These are phyloP conservation scores for Breynia disticha DNA, from an alignment of 441 rosid genomes.

Conservation along the genomic window DNA sequence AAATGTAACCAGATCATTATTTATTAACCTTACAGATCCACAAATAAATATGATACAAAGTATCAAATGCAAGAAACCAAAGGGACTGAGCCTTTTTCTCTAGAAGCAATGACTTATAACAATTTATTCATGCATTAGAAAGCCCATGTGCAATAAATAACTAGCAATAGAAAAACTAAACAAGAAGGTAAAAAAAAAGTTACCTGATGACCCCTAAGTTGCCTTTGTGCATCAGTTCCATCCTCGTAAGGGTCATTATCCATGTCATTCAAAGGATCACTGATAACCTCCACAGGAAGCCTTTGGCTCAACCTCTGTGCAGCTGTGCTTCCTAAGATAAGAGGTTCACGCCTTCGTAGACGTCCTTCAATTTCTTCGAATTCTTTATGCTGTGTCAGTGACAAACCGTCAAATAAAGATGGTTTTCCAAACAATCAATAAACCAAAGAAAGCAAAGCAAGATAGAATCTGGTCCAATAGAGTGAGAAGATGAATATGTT, in stretches of 20 bases:
- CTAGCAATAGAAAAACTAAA: slow-evolving; percentile 4
- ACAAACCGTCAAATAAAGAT: too few relatives aligned
- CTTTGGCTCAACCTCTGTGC: slow-evolving; percentile 73
- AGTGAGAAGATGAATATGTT: not conserved
- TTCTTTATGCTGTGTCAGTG: slow-evolving; percentile 67
- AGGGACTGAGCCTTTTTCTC: not conserved
- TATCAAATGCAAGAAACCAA: too few relatives aligned
- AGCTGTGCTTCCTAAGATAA: slow-evolving; percentile 71
- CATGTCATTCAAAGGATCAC: slow-evolving; percentile 75
- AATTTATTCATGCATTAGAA: not conserved
- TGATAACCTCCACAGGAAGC: slow-evolving; percentile 76
- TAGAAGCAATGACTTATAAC: too few relatives aligned
- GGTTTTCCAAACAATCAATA: not conserved
- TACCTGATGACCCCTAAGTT: slow-evolving; percentile 71
- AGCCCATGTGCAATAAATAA: slow-evolving; percentile 5
- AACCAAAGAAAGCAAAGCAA: not conserved
- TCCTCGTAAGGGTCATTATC: slow-evolving; percentile 91
- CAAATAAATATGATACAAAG: too few relatives aligned
- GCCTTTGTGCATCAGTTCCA: slow-evolving; percentile 51
- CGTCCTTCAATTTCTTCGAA: slow-evolving; percentile 93
- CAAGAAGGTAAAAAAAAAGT: slow-evolving; percentile 1
- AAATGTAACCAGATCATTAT: too few relatives aligned
- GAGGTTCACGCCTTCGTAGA: slow-evolving; percentile 73
- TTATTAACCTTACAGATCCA: too few relatives aligned
- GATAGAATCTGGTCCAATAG: not conserved